Evolutionary conservation across 805 yeast species (phyloP).

Genomic region (Zygosaccharomyces rouxii): DNA sequence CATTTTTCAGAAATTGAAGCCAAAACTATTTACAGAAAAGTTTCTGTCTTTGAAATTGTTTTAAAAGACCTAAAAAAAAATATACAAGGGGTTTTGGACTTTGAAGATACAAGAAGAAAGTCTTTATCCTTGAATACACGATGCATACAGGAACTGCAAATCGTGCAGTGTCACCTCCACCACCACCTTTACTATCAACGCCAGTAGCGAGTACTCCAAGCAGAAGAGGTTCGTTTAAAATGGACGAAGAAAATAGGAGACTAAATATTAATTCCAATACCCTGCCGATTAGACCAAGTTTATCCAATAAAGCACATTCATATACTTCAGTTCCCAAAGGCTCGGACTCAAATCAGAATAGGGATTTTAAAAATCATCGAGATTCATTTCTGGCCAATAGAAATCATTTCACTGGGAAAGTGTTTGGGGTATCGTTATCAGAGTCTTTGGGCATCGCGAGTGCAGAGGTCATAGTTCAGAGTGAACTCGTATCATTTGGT

Average conservation of each 20-base stretch:
- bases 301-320: conserved; percentile 3
- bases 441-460: conserved; percentile 62
- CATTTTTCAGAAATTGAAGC: too few relatives aligned
- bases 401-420: conserved; percentile 41
- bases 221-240: not conserved
- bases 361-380: conserved; percentile 34
- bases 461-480: conserved; percentile 61
- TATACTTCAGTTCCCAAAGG: conserved; percentile 1
- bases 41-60: too few relatives aligned
- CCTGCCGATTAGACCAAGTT: conserved; percentile 1
- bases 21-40: too few relatives aligned
- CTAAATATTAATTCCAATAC: not conserved
- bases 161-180: conserved; percentile 4
- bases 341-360: not conserved
- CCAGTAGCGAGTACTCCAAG: not conserved
- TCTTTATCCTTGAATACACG: too few relatives aligned
- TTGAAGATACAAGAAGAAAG: too few relatives aligned
- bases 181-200: not conserved
- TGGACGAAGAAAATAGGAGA: not conserved
- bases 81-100: too few relatives aligned
- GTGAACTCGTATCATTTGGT: conserved; percentile 72
- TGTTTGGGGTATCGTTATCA: conserved; percentile 78
- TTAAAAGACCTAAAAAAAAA: too few relatives aligned
- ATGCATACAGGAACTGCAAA: not conserved
- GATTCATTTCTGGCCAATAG: conserved; percentile 37